Evolutionary conservation across 1,284 basidiomycete species (phyloP).

Genomic region (Stygiomarasmius scandens): DNA sequence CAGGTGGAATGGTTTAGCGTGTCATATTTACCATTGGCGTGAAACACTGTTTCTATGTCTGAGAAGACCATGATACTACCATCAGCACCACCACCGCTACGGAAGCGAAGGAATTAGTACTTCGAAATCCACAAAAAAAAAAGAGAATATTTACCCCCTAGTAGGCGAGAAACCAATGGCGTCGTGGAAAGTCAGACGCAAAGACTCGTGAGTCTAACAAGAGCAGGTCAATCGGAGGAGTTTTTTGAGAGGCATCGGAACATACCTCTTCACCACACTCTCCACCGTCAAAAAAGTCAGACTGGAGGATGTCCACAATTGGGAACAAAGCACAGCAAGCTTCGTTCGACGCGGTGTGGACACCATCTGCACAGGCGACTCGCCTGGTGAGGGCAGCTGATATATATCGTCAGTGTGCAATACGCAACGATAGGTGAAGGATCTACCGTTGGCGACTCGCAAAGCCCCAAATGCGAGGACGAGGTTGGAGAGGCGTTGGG

Average conservation of each 20-base stretch:
- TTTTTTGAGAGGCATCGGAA: background rate
- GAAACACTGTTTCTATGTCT: conserved; percentile 33
- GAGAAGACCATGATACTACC: conserved; percentile 42
- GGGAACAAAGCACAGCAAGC: conserved; percentile 45
- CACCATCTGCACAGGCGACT: conserved; percentile 39
- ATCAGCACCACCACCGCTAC: conserved; percentile 42
- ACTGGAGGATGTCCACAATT: conserved; percentile 40
- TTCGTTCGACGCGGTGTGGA: conserved; percentile 33
- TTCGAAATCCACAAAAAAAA: background rate
- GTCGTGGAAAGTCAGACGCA: conserved; percentile 49
- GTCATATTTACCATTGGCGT: conserved; percentile 30
- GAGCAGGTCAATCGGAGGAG: background rate
- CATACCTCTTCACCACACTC: conserved; percentile 44
- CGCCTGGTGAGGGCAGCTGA: conserved; percentile 32
- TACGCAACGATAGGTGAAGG: background rate
- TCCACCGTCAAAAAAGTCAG: conserved; percentile 41
- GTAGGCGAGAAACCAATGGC: conserved; percentile 41
- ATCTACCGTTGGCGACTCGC: background rate
- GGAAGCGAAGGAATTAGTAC: background rate
- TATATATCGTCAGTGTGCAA: background rate
- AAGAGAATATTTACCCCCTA: conserved; percentile 20
- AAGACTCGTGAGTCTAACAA: conserved; percentile 35
- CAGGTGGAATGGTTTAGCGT: no score
- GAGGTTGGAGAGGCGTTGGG: background rate
- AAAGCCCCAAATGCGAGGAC: background rate